Conservation (phyloP, 2,329 filamentous ascomycete species). For the Colletotrichum brevisporum region DNA sequence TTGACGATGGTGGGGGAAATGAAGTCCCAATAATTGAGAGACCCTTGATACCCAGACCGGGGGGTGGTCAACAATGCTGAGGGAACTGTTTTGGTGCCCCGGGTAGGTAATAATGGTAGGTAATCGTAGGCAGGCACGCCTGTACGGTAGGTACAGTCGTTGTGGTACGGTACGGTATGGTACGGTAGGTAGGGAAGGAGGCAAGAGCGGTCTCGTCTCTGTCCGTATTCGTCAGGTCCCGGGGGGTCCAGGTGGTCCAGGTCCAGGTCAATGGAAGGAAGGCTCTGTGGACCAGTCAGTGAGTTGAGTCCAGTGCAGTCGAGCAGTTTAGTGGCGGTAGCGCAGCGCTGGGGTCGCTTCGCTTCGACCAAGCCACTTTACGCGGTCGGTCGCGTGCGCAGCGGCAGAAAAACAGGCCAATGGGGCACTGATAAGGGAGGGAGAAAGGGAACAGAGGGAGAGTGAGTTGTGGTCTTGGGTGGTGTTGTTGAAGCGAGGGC, state of each 20-base stretch:
- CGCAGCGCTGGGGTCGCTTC: constrained; percentile 39
- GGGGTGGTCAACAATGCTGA: constrained; percentile 36
- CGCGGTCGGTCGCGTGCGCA: constrained; percentile 41
- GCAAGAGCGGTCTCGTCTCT: no score
- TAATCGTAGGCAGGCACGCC: not conserved
- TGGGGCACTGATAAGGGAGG: constrained; percentile 25
- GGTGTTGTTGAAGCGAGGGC: constrained; percentile 6
- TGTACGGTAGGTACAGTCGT: no score
- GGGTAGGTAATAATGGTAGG: not conserved
- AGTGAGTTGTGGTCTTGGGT: not conserved
- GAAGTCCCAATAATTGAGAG: constrained; percentile 42
- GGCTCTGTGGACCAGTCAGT: constrained; percentile 25
- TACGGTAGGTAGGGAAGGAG: no score
- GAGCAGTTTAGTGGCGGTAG: constrained; percentile 26
- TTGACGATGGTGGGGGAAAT: constrained; percentile 43
- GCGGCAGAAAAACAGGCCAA: constrained; percentile 23
- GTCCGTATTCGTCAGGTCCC: constrained; percentile 36
- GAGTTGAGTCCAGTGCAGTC: constrained; percentile 6
- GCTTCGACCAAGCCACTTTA: constrained; percentile 40
- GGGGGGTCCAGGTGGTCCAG: constrained; percentile 6
- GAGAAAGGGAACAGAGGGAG: constrained; percentile 3
- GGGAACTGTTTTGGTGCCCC: constrained; percentile 20
- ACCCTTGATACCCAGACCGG: constrained; percentile 41
- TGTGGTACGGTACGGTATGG: no score
- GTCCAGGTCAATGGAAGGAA: not conserved